Base-by-base conservation (phyloP, 1,284 basidiomycete genomes). In the Trametes versicolor region DNA sequence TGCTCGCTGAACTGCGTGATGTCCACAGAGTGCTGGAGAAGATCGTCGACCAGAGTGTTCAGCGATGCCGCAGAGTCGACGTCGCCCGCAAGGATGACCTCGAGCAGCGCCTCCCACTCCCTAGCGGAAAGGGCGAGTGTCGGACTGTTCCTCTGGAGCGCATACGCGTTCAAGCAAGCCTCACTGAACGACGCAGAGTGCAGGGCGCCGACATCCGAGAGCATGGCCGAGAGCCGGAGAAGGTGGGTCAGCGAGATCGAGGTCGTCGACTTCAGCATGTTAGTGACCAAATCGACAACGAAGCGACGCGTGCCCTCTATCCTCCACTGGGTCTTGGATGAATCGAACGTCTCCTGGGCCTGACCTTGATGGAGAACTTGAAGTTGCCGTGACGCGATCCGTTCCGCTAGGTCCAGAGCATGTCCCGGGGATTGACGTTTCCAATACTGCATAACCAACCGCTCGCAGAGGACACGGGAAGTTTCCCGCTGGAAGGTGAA, bases 41-140 rank as follows among this genome's bases (percentile, higher is more conserved):
- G 60, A 43, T 69, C 68, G 49, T 69, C 68, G 9, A 69, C 68
- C 10, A 69, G 60, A 7, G 68, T 69, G 58, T 69, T 69, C 54
- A 69, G 19, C 17, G 63, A 59, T 17, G 68, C 68, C n/a, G 68
- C 32, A 12, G 59, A 36, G 37, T 69, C 68, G 8, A 55, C 55
- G 2, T 69, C 68, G 54, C 48, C 62, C 8, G 68, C 47, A 62
- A 59, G 67, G 62, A 66, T 58, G 0, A 73, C 71, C 25, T 75
- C 61, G 27, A 80, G 58, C 19, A 80, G 58, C 0, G 69, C 64
- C 51, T 80, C 77, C 67, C 78, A 74, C 32, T 78, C 77, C 21
- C 67, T 51, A 2, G 60, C 19, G 12, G 67, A 58, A n/a, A 79
- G 73, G 15, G 45, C 27, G 36, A 71, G 53, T 15, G 68, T 55